Evolutionary conservation across 1,284 basidiomycete species (phyloP), one percentile per base, ranked within the genome.

Genomic region (Sparassis latifolia): DNA sequence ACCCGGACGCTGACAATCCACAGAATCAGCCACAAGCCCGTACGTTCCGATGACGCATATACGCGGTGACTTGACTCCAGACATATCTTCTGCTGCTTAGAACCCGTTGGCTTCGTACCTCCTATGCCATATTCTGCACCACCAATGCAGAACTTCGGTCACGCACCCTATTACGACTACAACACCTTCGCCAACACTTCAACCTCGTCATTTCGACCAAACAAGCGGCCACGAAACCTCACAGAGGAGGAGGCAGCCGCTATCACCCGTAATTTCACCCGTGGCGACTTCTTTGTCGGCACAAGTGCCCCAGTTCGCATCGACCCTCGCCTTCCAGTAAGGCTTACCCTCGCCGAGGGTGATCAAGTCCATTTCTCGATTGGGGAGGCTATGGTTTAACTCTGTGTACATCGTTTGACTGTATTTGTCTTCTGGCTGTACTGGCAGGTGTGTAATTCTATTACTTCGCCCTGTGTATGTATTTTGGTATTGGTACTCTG

Each of bases 361-460:
- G 86, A 89, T 62, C 81, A 85, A 56, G 86, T 89, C 28, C 86
- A 89, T 63, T 89, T 87, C 61, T 81, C 81, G 41, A 80, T 87
- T 50, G 85, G 83, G 28, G 85, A 87, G 62, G 67, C 80, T 30
- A 59, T 59, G 10, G 56, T 58, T 28, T 57, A 51, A 20, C 27
- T n/a, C 32, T 32, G 10, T 45, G 48, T 49, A 48, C 41, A 42
- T 33, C 35, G 41, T 48, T 39, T 41, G 5, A 9, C 28, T 20
- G 47, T 20, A n/a, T 48, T 39, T 48, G 43, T 48, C 43, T 48
- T 48, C 43, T 31, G 12, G 33, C 38, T 44, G 41, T 20, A 37
- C 41, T 49, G 20, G 20, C 20, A 20, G 20, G 20, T 49, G 47
- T 39, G 42, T 44, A 43, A 42, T 38, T 12, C 41, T 32, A 44